Evolutionary conservation across 2,329 filamentous ascomycete species (phyloP), one percentile per base, ranked within the genome.

Genomic region (Apiospora malaysiana): DNA sequence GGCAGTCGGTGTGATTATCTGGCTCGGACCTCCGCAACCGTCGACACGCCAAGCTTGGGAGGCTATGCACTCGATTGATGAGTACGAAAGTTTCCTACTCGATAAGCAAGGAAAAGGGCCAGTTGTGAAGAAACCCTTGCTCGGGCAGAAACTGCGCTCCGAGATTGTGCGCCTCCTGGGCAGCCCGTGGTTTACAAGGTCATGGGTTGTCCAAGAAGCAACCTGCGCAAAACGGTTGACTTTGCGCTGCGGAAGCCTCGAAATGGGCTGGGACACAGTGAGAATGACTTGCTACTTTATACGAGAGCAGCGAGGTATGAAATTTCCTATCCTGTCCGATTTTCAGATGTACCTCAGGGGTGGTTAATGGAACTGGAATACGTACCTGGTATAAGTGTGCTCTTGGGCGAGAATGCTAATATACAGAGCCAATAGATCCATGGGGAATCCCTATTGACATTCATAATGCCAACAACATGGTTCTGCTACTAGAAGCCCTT

Each of bases 1-100:
- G 16, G 73, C 76, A 0, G 18, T 43, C 7, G 67, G 71, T 23
- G 74, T 76, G 10, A 56, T 77, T 32, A 73, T 77, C 1, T 78
- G 76, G 76, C 67, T 77, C 7, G 75, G 76, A 23, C 23, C 49
- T 5, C 6, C 23, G 14, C 49, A 16, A 25, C 49, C 49, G 23
- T 25, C 1, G 4, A 27, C 49, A 1, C 49, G 4, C 2, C 49
- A 27, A 56, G 49, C 49, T 16, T 56, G 49, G 49, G 49, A 27
- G 6, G 6, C 23, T 2, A 56, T 56, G 49, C 23, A 12, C 12
- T 14, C 23, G 3, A 27, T 56, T 27, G 49, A 25, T 4, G 8
- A 25, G 9, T 51, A 51, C n/a, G 47, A 51, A 23, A 25, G 9
- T 4, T 7, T 8, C 16, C 47, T 51, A 4, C 47, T 51, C 47